Percentiles rank a stretch among this genome's conserved stretches.
Conservation (phyloP, 768 basidiomycete species). For the Mycena epipterygia region DNA sequence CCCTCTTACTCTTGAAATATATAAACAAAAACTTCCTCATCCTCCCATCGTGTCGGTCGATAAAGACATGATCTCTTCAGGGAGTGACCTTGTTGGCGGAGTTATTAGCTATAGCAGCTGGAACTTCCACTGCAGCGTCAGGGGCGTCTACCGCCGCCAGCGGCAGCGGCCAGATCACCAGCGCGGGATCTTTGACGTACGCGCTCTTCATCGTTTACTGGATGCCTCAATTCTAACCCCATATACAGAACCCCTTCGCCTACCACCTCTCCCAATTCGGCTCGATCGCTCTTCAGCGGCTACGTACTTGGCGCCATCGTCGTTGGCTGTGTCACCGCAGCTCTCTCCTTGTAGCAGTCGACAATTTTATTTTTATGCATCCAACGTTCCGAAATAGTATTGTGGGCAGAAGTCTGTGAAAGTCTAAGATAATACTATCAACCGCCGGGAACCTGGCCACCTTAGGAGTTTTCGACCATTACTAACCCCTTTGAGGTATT, state of each 20-base stretch:
- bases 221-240: background rate
- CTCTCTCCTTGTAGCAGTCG: background rate
- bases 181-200: background rate
- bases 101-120: slow-evolving; percentile 18
- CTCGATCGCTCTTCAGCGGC: background rate
- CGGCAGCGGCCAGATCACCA: background rate
- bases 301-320: background rate
- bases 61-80: background rate
- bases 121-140: slow-evolving; percentile 10
- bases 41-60: slow-evolving; percentile 62
- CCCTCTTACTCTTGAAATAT: slow-evolving; percentile 25
- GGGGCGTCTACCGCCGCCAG: slow-evolving; percentile 11
- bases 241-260: slow-evolving; percentile 10
- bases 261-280: slow-evolving; percentile 1
- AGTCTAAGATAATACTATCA: too few species aligned
- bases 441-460: too few species aligned
- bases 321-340: background rate
- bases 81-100: slow-evolving; percentile 26
- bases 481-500: too few species aligned
- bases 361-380: too few species aligned
- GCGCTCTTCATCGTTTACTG: background rate
- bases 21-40: too few species aligned
- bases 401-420: too few species aligned
- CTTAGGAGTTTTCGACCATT: too few species aligned
- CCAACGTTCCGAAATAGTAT: too few species aligned